Evolutionary conservation across 352 stramenopile species (phyloP), one percentile per base, ranked within the genome.

Genomic region (Phytophthora vignae): DNA sequence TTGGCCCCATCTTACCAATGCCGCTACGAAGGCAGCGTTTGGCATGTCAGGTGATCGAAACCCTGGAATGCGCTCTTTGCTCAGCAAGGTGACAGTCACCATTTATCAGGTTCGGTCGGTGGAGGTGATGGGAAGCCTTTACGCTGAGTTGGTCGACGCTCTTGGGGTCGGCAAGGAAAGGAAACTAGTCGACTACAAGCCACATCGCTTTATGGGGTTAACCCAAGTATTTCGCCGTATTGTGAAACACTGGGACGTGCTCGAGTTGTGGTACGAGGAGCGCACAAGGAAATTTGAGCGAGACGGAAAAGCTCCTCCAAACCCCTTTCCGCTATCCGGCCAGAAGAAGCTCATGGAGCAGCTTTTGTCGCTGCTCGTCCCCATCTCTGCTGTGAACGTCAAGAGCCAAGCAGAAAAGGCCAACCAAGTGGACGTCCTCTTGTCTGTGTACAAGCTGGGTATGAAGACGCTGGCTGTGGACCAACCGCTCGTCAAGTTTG

Each of bases 391-490:
- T 15, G 21, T 67, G 6, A 59, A 67, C 9, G 19, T 38, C 8
- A 67, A 60, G 54, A 59, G 21, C 14, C 60, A 59, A 31, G 36
- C 49, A 12, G 60, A 67, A 40, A 52, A 52, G 9, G 5, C 60
- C 6, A 53, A 29, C 17, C 60, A 59, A 67, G 60, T 67, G 15
- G 60, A 67, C 31, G 60, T 67, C 25, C 60, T 67, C 8, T 6
- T 67, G 29, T n/a, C 48, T 19, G 31, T 21, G 54, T 27, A 54
- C 60, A 59, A 67, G 36, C 15, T 59, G 29, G 52, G 40, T 17
- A 15, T 58, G 33, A 59, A 19, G 25, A 52, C 49, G 10, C 19
- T 66, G 14, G 48, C 19, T 1, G 3, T 31, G 1, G 59, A 66
- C 4, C 4, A 10, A 42, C 5, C 29, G 5, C 59, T 66, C 9